These are phyloP conservation scores for Fomitopsis pulvina DNA, from an alignment of 768 basidiomycete species.

Conservation along the genomic window DNA sequence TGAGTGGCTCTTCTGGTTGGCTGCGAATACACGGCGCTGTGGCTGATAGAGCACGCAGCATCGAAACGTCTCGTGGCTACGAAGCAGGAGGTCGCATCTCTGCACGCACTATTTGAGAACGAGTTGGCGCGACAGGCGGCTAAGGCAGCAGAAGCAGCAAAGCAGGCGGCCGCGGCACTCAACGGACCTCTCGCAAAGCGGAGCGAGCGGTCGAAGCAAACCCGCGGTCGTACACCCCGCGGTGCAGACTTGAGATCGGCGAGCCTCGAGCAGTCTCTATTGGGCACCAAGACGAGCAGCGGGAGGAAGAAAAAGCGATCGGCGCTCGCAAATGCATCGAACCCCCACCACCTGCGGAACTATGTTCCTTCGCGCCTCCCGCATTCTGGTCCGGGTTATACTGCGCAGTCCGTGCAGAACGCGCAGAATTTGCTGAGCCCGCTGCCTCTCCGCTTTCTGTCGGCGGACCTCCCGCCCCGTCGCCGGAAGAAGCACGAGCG, in stretches of 20 bases:
- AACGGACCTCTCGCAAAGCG: conserved; percentile 32
- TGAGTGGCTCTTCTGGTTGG: conserved; percentile 45
- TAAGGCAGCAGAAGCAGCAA: conserved; percentile 43
- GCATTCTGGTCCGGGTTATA: conserved; percentile 28
- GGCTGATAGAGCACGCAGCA: conserved; percentile 37
- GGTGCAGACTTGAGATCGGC: conserved; percentile 30
- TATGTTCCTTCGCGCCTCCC: conserved; percentile 85
- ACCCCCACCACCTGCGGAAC: conserved; percentile 93
- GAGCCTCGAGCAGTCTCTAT: conserved; percentile 30
- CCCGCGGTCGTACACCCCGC: conserved; percentile 22
- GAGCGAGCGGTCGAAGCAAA: conserved; percentile 30
- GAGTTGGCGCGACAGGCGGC: conserved; percentile 69
- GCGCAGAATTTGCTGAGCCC: conserved; percentile 50
- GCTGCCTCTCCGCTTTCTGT: conserved; percentile 57
- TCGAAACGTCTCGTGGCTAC: conserved; percentile 65
- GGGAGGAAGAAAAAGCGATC: conserved; percentile 93
- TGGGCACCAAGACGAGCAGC: conserved; percentile 18
- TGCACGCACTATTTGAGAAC: conserved; percentile 64
- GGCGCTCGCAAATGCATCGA: conserved; percentile 85
- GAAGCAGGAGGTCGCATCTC: conserved; percentile 57
- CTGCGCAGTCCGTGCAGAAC: conserved; percentile 33
- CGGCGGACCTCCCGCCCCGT: conserved; percentile 57
- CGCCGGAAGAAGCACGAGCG: conserved; percentile 23
- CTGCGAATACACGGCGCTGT: conserved; percentile 12
- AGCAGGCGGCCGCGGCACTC: conserved; percentile 37